Evolutionary conservation across 352 stramenopile genomes (phyloP).

Genomic region (Phytopythium sindhum): DNA sequence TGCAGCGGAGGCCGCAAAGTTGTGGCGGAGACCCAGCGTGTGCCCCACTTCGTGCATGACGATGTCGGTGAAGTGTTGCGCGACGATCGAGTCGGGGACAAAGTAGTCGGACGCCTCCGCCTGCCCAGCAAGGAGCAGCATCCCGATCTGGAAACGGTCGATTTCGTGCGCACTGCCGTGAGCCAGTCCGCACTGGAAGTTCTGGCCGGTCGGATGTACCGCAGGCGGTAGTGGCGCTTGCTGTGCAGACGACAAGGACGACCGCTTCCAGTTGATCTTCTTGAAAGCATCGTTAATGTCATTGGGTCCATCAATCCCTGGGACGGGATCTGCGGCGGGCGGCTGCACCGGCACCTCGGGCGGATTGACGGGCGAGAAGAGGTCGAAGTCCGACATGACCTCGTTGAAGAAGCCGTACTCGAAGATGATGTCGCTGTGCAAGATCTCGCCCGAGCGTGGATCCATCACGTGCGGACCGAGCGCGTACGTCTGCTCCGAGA

Average conservation of each 20-base stretch:
- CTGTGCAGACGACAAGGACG: not conserved
- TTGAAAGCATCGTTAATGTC: not conserved
- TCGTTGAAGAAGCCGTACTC: constrained; percentile 85
- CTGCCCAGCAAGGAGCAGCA: constrained; percentile 19
- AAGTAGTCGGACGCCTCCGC: constrained; percentile 3
- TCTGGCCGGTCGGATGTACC: constrained; percentile 9
- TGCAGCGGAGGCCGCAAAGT: constrained; percentile 66
- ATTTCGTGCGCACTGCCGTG: constrained; percentile 29
- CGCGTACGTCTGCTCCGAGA: constrained; percentile 75
- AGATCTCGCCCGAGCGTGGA: constrained; percentile 79
- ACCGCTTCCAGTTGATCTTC: not conserved
- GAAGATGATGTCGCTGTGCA: constrained; percentile 85
- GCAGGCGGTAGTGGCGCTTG: not conserved
- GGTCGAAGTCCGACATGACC: constrained; percentile 51
- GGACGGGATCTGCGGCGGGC: not conserved
- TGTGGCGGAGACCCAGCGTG: constrained; percentile 84
- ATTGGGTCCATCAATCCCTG: not conserved
- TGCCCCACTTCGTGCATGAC: constrained; percentile 90
- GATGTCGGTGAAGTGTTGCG: constrained; percentile 65
- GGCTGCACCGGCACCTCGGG: constrained; percentile 3
- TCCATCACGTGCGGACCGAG: constrained; percentile 66
- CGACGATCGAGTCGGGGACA: constrained; percentile 57
- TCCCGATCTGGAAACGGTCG: constrained; percentile 35
- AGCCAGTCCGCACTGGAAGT: constrained; percentile 40
- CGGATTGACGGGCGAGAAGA: constrained; percentile 34